phyloP scores from a whole-genome alignment of 2,329 filamentous ascomycete genomes.

The Capronia americana region DNA sequence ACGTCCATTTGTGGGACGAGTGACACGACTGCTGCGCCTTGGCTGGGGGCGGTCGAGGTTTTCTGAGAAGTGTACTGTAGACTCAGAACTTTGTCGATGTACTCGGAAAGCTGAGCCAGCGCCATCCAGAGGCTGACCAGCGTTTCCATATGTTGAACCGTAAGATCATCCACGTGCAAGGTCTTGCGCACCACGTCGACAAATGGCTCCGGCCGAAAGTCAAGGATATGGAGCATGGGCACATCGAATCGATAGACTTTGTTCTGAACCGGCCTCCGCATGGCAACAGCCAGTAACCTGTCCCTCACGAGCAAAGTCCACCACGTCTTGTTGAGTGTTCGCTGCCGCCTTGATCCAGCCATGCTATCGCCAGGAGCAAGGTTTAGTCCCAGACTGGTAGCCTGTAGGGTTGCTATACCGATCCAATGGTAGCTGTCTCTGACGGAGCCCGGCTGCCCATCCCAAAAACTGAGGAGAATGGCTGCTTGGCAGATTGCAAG shows the following conservation, averaged over 20 bases:
- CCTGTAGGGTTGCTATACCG: conserved; percentile 90
- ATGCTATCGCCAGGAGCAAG: conserved; percentile 79
- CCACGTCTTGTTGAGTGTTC: conserved; percentile 93
- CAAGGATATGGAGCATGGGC: conserved; percentile 80
- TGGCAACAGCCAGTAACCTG: conserved; percentile 86
- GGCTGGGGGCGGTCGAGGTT: background rate
- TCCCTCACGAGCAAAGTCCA: conserved; percentile 98
- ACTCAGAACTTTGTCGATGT: conserved; percentile 29
- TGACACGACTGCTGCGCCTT: conserved; percentile 16
- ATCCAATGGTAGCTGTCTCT: conserved; percentile 99
- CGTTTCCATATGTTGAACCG: conserved; percentile 5
- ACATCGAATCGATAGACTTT: conserved; percentile 94
- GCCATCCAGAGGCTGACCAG: conserved; percentile 24
- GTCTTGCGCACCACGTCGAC: conserved; percentile 7
- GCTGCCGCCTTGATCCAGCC: conserved; percentile 75
- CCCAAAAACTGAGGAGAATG: conserved; percentile 95
- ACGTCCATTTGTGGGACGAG: conserved; percentile 18
- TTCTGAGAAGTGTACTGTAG: conserved; percentile 28
- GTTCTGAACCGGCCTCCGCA: conserved; percentile 89
- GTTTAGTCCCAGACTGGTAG: conserved; percentile 92
- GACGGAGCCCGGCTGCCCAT: conserved; percentile 93
- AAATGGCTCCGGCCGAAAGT: conserved; percentile 78
- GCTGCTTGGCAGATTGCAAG: conserved; percentile 86
- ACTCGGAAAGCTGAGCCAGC: conserved; percentile 27
- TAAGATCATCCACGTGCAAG: conserved; percentile 5